phyloP scores from a whole-genome alignment of 2,329 filamentous ascomycete species.

The Trichoderma endophyticum region DNA sequence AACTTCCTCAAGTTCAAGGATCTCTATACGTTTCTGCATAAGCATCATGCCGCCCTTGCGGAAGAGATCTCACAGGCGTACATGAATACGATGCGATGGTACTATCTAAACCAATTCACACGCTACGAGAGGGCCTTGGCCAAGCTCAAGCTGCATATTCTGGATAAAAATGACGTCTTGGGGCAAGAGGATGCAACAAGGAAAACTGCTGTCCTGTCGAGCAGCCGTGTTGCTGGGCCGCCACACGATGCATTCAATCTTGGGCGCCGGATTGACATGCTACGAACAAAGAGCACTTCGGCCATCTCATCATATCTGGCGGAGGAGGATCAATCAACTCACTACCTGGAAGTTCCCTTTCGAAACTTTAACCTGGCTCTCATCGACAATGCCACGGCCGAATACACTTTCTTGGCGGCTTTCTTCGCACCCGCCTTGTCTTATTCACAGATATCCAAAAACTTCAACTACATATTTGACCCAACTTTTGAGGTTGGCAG shows the following conservation, averaged over 20 bases:
- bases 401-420: constrained; percentile 88
- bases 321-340: constrained; percentile 80
- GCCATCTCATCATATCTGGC: constrained; percentile 85
- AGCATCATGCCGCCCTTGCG: constrained; percentile 76
- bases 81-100: constrained; percentile 98
- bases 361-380: constrained; percentile 92
- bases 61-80: constrained; percentile 92
- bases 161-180: constrained; percentile 81
- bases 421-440: constrained; percentile 81
- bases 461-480: constrained; percentile 85
- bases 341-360: constrained; percentile 89
- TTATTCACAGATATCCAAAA: constrained; percentile 73
- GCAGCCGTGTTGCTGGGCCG: constrained; percentile 45
- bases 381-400: constrained; percentile 88
- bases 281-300: constrained; percentile 68
- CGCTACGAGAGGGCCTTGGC: constrained; percentile 81
- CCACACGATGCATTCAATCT: constrained; percentile 86
- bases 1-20: constrained; percentile 87
- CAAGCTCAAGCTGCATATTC: constrained; percentile 75
- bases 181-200: constrained; percentile 72
- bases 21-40: constrained; percentile 78
- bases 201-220: constrained; percentile 57
- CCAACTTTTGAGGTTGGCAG: constrained; percentile 85
- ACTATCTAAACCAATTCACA: constrained; percentile 87
- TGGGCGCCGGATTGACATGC: constrained; percentile 77